Evolutionary conservation across 2,329 filamentous ascomycete genomes (phyloP).

Genomic region (Huntiella abstrusa): DNA sequence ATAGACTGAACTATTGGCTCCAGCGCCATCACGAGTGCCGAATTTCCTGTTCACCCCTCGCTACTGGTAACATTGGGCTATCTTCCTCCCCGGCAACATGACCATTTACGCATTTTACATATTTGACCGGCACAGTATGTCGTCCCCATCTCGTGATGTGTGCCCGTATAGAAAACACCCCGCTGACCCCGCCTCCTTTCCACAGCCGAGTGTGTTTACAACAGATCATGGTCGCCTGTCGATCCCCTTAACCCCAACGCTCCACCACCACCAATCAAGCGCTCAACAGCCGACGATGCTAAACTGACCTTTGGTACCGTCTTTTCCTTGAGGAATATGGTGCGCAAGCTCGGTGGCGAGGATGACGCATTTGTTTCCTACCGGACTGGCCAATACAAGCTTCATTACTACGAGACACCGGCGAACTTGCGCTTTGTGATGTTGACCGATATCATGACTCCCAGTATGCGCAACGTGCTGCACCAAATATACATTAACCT

Average conservation of each 20-base stretch:
- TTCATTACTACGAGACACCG: conserved; percentile 97
- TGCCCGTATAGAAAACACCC: conserved; percentile 2
- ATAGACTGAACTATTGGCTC: no score
- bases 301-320: conserved; percentile 96
- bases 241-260: conserved; percentile 19
- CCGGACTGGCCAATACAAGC: conserved; percentile 85
- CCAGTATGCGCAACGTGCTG: conserved; percentile 81
- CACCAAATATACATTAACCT: conserved; percentile 98
- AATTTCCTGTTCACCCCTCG: no score
- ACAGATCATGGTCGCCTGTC: conserved; percentile 55
- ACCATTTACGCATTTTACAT: conserved; percentile 96
- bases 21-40: no score
- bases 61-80: neutral
- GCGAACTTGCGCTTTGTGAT: conserved; percentile 92
- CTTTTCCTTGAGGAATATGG: conserved; percentile 93
- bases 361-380: conserved; percentile 93
- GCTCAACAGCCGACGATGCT: conserved; percentile 50
- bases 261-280: conserved; percentile 12
- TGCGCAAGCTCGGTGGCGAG: conserved; percentile 78
- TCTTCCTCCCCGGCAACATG: conserved; percentile 33
- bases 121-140: conserved; percentile 89
- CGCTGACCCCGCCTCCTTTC: neutral
- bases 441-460: conserved; percentile 75
- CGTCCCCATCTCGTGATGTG: conserved; percentile 7
- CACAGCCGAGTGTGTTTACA: conserved; percentile 92